Percentiles rank a stretch among this genome's conserved stretches.
These are phyloP conservation scores for Thinopyrum elongatum DNA, from an alignment of 176 grass and related monocot genomes.

Conservation along the genomic window DNA sequence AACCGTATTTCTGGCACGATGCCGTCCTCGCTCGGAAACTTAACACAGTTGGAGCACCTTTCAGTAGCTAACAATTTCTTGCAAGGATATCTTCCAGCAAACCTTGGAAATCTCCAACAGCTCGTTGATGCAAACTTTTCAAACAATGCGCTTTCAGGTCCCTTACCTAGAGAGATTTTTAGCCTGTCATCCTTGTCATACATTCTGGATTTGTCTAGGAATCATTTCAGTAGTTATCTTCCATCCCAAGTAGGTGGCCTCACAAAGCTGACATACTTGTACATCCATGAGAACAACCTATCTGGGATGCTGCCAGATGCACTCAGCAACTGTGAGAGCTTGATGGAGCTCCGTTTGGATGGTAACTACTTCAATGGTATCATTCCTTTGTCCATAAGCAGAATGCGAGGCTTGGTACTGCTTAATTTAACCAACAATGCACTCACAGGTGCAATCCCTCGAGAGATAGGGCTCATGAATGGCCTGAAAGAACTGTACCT, in stretches of 20 bases:
- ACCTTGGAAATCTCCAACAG: conserved; percentile 12
- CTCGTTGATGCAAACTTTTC: background rate
- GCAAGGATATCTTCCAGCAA: conserved; percentile 10
- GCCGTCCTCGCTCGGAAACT: conserved; percentile 26
- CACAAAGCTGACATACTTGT: conserved; percentile 38
- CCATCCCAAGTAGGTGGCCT: conserved; percentile 28
- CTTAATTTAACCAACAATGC: conserved; percentile 40
- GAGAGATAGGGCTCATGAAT: conserved; percentile 31
- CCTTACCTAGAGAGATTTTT: conserved; percentile 7
- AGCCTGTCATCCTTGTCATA: conserved; percentile 19
- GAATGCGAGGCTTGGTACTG: conserved; percentile 38
- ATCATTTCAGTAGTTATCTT: conserved; percentile 27
- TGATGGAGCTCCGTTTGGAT: conserved; percentile 41
- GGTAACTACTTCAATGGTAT: conserved; percentile 38
- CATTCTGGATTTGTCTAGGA: conserved; percentile 29
- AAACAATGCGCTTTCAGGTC: conserved; percentile 2
- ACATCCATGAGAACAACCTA: conserved; percentile 36
- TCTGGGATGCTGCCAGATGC: conserved; percentile 17
- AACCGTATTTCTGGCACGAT: conserved; percentile 31
- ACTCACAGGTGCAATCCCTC: conserved; percentile 46
- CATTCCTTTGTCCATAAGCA: conserved; percentile 37
- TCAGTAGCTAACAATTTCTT: conserved; percentile 4
- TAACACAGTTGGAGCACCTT: conserved; percentile 19
- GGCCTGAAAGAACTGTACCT: conserved; percentile 40
- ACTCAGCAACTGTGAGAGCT: conserved; percentile 31